A percentile compares a stretch with the other conserved stretches of the same genome.
Evolutionary conservation across 2,329 filamentous ascomycete species (phyloP).

Genomic region (Alternaria burnsii): DNA sequence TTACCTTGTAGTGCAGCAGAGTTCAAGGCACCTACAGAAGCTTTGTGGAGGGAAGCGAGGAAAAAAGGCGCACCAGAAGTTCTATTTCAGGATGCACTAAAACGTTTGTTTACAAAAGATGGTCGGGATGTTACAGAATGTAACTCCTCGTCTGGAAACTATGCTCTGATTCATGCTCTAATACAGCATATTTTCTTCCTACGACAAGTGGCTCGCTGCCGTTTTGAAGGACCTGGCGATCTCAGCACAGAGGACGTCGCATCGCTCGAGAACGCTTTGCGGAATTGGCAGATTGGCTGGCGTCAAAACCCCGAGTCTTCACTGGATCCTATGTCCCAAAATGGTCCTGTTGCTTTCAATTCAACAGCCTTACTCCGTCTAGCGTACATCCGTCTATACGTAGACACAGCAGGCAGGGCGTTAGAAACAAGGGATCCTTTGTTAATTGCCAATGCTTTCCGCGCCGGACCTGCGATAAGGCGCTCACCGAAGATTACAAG

Average conservation of each 20-base stretch:
- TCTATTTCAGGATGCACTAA: slow-evolving; percentile 45
- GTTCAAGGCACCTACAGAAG: slow-evolving; percentile 63
- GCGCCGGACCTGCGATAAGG: slow-evolving; percentile 65
- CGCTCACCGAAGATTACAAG: slow-evolving; percentile 68
- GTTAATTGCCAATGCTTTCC: slow-evolving; percentile 68
- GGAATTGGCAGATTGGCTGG: slow-evolving; percentile 54
- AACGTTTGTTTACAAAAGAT: slow-evolving; percentile 44
- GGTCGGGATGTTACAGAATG: slow-evolving; percentile 44
- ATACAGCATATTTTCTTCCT: slow-evolving; percentile 76
- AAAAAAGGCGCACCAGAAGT: slow-evolving; percentile 34
- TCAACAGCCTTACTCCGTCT: slow-evolving; percentile 68
- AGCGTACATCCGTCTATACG: slow-evolving; percentile 72
- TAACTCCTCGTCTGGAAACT: slow-evolving; percentile 63
- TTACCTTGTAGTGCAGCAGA: slow-evolving; percentile 64
- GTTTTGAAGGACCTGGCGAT: slow-evolving; percentile 43
- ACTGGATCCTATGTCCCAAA: slow-evolving; percentile 61
- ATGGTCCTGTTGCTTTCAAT: slow-evolving; percentile 72
- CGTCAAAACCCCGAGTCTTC: slow-evolving; percentile 52
- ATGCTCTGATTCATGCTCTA: slow-evolving; percentile 75
- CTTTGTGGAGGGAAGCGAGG: slow-evolving; percentile 58
- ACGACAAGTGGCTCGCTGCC: slow-evolving; percentile 60
- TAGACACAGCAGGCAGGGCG: slow-evolving; percentile 69
- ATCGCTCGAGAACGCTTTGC: slow-evolving; percentile 54
- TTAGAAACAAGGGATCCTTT: slow-evolving; percentile 71
- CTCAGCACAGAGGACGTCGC: slow-evolving; percentile 52